phyloP scores from a whole-genome alignment of 2,329 filamentous ascomycete species.

The Thermomyces lanuginosus region DNA sequence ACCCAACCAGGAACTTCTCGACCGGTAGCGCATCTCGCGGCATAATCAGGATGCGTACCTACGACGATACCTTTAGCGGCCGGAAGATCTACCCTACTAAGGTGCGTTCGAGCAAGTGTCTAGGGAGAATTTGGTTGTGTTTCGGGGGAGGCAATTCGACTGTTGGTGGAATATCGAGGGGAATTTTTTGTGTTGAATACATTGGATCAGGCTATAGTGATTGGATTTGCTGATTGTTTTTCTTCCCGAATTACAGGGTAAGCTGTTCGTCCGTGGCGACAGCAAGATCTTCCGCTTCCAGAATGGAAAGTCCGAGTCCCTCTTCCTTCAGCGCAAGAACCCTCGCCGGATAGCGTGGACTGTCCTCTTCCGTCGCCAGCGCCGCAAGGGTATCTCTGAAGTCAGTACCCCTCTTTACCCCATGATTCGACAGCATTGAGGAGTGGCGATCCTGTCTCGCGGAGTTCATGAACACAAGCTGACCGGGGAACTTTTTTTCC shows the following conservation, averaged over 20 bases:
- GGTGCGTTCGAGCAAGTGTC: conserved; percentile 35
- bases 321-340: conserved; percentile 99
- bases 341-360: conserved; percentile 99
- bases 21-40: conserved; percentile 31
- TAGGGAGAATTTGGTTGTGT: conserved; percentile 1
- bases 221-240: conserved; percentile 18
- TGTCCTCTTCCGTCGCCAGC: conserved; percentile 91
- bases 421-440: conserved; percentile 1
- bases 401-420: conserved; percentile 42
- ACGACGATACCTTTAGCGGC: conserved; percentile 64
- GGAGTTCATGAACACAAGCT: no score
- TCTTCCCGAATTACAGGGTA: conserved; percentile 52
- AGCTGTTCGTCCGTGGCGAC: conserved; percentile 98
- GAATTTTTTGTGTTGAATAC: no score
- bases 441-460: conserved; percentile 10
- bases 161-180: no score
- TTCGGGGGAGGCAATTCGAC: no score
- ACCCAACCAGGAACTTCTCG: conserved; percentile 21
- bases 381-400: conserved; percentile 99
- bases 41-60: conserved; percentile 57
- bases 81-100: conserved; percentile 68
- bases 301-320: conserved; percentile 98
- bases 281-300: conserved; percentile 99
- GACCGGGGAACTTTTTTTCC: conserved; percentile 8
- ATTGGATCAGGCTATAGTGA: no score